Percentiles rank a stretch among this genome's conserved stretches.
These are phyloP conservation scores for Triangularia verruculosa DNA, from an alignment of 2,329 filamentous ascomycete species.

Conservation along the genomic window DNA sequence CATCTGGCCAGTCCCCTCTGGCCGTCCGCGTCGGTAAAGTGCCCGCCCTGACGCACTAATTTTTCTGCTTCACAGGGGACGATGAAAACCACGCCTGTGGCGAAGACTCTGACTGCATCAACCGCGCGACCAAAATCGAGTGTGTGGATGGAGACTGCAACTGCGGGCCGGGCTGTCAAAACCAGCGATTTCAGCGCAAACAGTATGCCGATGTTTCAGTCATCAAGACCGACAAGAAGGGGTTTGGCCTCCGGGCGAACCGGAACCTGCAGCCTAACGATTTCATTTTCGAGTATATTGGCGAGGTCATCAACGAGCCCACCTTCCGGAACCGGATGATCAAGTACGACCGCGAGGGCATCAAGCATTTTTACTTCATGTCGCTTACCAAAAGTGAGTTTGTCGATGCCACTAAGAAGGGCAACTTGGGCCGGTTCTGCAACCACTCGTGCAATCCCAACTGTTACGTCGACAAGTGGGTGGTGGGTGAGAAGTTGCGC, in stretches of 20 bases:
- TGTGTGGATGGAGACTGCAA: conserved; percentile 79
- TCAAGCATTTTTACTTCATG: conserved; percentile 99
- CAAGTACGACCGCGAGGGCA: conserved; percentile 91
- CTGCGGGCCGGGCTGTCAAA: conserved; percentile 84
- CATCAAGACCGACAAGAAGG: conserved; percentile 97
- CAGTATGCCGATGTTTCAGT: conserved; percentile 90
- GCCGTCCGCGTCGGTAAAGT: conserved; percentile 13
- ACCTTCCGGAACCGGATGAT: conserved; percentile 87
- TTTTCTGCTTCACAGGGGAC: conserved; percentile 44
- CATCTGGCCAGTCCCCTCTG: conserved; percentile 8
- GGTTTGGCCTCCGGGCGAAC: conserved; percentile 85
- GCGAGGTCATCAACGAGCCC: conserved; percentile 92
- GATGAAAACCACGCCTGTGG: conserved; percentile 81
- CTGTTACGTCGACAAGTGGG: conserved; percentile 99
- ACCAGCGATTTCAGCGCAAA: conserved; percentile 88
- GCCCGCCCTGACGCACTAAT: conserved; percentile 17
- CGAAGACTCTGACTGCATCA: conserved; percentile 97
- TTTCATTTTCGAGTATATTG: conserved; percentile 97
- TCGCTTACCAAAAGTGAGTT: conserved; percentile 95
- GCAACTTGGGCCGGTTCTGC: conserved; percentile 94
- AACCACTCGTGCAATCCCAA: conserved; percentile 99
- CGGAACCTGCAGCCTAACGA: conserved; percentile 73
- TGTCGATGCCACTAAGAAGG: conserved; percentile 94
- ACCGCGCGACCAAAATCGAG: conserved; percentile 96
- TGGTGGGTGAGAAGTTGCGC: conserved; percentile 91